Base-by-base conservation (phyloP, 2,329 filamentous ascomycete species). In the Penicillium sp. region DNA sequence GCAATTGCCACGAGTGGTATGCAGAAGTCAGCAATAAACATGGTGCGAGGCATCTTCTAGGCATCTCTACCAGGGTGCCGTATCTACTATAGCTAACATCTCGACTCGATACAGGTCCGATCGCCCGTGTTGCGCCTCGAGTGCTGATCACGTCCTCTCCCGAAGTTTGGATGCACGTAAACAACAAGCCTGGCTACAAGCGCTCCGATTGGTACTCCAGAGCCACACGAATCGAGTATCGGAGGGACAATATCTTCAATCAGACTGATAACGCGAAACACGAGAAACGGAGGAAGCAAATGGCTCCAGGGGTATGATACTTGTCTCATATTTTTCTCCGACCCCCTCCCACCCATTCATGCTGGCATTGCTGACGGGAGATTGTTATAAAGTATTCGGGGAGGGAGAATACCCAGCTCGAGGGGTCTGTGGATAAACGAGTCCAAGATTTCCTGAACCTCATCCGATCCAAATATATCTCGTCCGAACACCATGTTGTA, bases 371-470 rank as follows among this genome's bases (percentile, higher is more conserved):
- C 29, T 53, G 33, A 55, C 27, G 7, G 2, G 5, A 19, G 6
- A 48, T 29, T 12, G 1, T 44, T 36, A 31, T 39, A 42, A 33
- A 66, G 61, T 86, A 85, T 63, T 80, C 82, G 2, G 82, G 83
- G 3, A 78, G 81, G 53, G 83, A 85, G 49, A 84, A 85, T 36
- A 72, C 76, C 1, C 73, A 75, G 0, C 68, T 85, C 3, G 83
- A 86, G 58, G 62, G 67, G 0, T 75, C 79, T 5, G 77, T 86
- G 27, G 79, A 86, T 57, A 60, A 70, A 6, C 77, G 79, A 12
- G 68, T 86, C 8, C 61, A 71, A 33, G 76, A 81, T 12, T 67
- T 84, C 1, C 61, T 86, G 31, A 64, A 75, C 7, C 73, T 85
- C 9, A 78, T 85, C 38, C 75, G 78, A 56, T 65, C 61, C n/a